Conservation (phyloP, 1,284 basidiomycete genomes). For the Sporisorium graminicola region DNA sequence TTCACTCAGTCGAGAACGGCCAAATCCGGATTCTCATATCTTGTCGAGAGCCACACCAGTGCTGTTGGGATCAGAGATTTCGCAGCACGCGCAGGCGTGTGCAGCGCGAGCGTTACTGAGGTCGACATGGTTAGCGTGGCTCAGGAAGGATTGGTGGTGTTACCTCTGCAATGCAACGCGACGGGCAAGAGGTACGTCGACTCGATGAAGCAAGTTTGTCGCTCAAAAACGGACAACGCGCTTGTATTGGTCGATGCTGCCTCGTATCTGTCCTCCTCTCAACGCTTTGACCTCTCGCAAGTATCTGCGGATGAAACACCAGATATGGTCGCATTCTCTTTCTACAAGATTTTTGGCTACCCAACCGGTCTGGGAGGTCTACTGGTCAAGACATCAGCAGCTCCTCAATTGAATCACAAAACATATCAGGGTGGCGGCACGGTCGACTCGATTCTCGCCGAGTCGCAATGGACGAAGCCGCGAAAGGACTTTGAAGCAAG, state of each 20-base stretch:
- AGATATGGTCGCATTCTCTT: conserved; percentile 57
- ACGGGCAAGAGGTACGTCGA: conserved; percentile 45
- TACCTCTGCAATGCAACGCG: conserved; percentile 61
- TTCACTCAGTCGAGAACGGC: not conserved
- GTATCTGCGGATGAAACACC: conserved; percentile 24
- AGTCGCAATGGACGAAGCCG: conserved; percentile 39
- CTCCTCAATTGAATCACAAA: conserved; percentile 35
- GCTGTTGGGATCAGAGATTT: conserved; percentile 52
- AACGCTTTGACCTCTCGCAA: conserved; percentile 16
- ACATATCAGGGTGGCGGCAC: conserved; percentile 56
- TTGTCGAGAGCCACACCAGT: conserved; percentile 53
- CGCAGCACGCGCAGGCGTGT: conserved; percentile 18
- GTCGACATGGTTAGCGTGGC: not conserved
- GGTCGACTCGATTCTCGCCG: conserved; percentile 43
- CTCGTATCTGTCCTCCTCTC: conserved; percentile 54
- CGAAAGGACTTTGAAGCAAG: conserved; percentile 32
- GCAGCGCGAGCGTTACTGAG: conserved; percentile 9
- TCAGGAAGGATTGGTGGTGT: conserved; percentile 25
- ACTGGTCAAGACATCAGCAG: conserved; percentile 40
- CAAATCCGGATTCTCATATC: conserved; percentile 30
- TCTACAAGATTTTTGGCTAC: conserved; percentile 61
- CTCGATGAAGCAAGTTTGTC: conserved; percentile 25
- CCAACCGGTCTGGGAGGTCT: conserved; percentile 58
- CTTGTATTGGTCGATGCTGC: conserved; percentile 54
- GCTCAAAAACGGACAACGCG: conserved; percentile 5